Evolutionary conservation across 352 stramenopile species (phyloP), one percentile per base, ranked within the genome.

Genomic region (Phytophthora syringae): DNA sequence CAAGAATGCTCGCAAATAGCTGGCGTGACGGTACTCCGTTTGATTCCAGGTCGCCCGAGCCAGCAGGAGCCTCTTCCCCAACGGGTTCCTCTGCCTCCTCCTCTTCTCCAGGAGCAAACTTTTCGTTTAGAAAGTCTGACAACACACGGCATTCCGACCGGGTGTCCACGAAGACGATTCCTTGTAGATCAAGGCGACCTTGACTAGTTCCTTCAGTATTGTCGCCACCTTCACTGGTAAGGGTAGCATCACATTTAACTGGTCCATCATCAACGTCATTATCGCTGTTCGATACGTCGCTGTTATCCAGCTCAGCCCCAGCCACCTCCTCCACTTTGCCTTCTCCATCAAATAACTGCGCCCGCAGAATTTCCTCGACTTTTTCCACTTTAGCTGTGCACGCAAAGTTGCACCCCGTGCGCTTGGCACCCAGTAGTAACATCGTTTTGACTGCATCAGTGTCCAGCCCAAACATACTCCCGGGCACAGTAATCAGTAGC

Each of bases 161-260:
- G 18, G 83, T 92, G 42, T 90, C 80, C 11, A 96, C 88, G 52
- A 96, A 96, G 39, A 97, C 67, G 28, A 97, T 94, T 18, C 86
- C 87, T 40, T 92, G 81, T n/a, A 89, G 58, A 56, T 60, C 53
- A 44, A 74, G 55, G 20, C 49, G 49, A 22, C 25, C 24, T 15
- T 30, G 0, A 2, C 58, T 64, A 15, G 4, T 50, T 9, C 22
- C 28, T 48, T 43, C n/a, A n/a, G n/a, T n/a, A n/a, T 71, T n/a
- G 24, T 60, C 43, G 20, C n/a, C 30, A 1, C 54, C 21, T 18
- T 49, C 52, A 37, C 37, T 20, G 3, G 18, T 20, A 59, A n/a
- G 45, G 32, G 28, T 15, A 21, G 52, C 27, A 6, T 30, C 20
- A 39, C 21, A 49, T 39, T 0, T 9, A 37, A 28, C 24, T 37